These are phyloP conservation scores for Fusarium guadeloupense DNA, from an alignment of 2,329 filamentous ascomycete species.

Conservation along the genomic window DNA sequence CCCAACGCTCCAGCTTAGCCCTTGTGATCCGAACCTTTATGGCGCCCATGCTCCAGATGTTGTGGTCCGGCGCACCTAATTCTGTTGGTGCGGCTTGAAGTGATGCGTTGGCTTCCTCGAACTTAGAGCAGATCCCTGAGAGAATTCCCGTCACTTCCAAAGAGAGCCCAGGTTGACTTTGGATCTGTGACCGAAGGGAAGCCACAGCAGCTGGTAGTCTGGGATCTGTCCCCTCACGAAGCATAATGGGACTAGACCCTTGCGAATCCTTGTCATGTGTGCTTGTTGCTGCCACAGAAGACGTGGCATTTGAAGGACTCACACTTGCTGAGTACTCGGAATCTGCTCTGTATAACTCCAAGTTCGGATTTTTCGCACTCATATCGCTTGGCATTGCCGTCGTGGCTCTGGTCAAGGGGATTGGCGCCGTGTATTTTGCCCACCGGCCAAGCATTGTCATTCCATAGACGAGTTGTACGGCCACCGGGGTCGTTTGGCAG, in stretches of 20 bases:
- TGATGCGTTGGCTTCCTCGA: constrained; percentile 54
- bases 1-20: constrained; percentile 58
- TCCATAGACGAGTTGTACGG: constrained; percentile 60
- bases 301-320: constrained; percentile 13
- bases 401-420: constrained; percentile 40
- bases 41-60: constrained; percentile 59
- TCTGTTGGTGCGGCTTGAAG: constrained; percentile 47
- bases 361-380: constrained; percentile 30
- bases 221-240: constrained; percentile 49
- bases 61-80: constrained; percentile 51
- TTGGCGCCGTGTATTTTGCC: constrained; percentile 57
- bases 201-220: constrained; percentile 53
- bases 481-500: constrained; percentile 56
- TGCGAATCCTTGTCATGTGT: constrained; percentile 17
- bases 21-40: constrained; percentile 58
- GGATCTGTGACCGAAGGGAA: constrained; percentile 53
- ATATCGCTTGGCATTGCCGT: constrained; percentile 42
- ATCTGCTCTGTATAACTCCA: constrained; percentile 38
- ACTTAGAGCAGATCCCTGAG: constrained; percentile 51
- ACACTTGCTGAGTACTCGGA: constrained; percentile 30
- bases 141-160: constrained; percentile 58
- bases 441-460: constrained; percentile 61
- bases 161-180: constrained; percentile 55
- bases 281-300: constrained; percentile 10
- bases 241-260: constrained; percentile 28